Evolutionary conservation across 805 yeast species (phyloP).

Genomic region (Hanseniaspora valbyensis): DNA sequence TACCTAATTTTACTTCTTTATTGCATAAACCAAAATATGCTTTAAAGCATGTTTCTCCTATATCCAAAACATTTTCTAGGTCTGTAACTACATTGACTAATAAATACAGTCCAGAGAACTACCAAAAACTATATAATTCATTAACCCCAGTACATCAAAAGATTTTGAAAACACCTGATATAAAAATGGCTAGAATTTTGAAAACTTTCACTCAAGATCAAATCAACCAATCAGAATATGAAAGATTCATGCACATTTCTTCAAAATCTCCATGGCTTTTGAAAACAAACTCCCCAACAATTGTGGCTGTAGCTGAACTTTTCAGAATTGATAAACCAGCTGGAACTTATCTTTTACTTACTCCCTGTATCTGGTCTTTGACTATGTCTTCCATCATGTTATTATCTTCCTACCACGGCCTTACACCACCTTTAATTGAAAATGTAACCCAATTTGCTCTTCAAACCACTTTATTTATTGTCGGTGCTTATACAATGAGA

Average conservation of each 20-base stretch:
- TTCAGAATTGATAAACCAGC: conserved; percentile 91
- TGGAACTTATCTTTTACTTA: conserved; percentile 74
- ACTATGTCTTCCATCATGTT: conserved; percentile 77
- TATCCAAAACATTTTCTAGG: background rate
- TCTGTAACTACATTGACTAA: background rate
- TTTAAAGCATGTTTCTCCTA: background rate
- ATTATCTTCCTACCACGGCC: conserved; percentile 29
- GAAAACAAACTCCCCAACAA: conserved; percentile 48
- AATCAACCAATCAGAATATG: conserved; percentile 35
- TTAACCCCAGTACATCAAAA: background rate
- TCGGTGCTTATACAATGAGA: conserved; percentile 85
- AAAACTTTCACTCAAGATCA: conserved; percentile 24
- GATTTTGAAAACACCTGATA: conserved; percentile 12
- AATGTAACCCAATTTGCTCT: background rate
- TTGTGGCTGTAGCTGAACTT: conserved; percentile 85
- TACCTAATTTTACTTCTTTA: background rate
- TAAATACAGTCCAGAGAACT: conserved; percentile 4
- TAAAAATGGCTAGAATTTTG: conserved; percentile 3
- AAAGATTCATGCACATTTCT: conserved; percentile 28
- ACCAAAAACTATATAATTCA: conserved; percentile 2
- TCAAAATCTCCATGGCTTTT: conserved; percentile 27
- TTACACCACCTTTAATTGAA: background rate
- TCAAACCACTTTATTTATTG: conserved; percentile 43
- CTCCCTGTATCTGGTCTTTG: conserved; percentile 90
- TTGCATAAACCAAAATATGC: background rate